Base-by-base conservation (phyloP, 306 rosid genomes). In the Alnus glutinosa region DNA sequence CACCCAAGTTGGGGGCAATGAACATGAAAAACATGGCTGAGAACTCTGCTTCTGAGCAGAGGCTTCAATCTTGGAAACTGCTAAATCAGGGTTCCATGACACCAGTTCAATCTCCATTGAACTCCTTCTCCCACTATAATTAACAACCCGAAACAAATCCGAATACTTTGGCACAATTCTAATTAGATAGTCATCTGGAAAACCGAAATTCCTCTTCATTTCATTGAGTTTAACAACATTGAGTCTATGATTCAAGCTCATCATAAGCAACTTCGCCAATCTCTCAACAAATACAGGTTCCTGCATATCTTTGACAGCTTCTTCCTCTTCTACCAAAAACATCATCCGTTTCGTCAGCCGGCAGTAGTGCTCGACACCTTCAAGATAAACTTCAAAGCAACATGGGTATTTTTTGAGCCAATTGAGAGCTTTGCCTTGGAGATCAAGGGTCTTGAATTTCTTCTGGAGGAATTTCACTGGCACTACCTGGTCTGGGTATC, bases 401-500 rank as follows among this genome's bases (percentile, higher is more conserved):
- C 92, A 89, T 0, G 95, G 97, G 77, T 94, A 94, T 70, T 92
- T 92, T 36, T 83, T 89, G 57, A 92, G 78, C 98, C 98, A 92
- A 73, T 94, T 90, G 28, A 83, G 84, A 81, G 97, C 93, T 80
- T 85, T 94, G 13, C 98, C 98, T 73, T 91, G 97, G 19, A 91
- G 97, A 81, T 92, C 93, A 32, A 94, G 97, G 75, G 86, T 92
- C 84, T 88, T 94, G 82, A 92, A 94, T 80, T 89, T 94, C 87
- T 87, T 92, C 87, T 92, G 97, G 13, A 92, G 89, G 77, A 78
- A 82, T 48, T 74, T 61, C 19, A 94, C 81, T 4, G 94, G 88
- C n/a, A 85, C 84, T 13, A 85, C 79, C 76, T 85, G 86, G 74
- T 88, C 81, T 0, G 95, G 98, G 77, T 86, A 88, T 4, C 93